These are phyloP conservation scores for Alternaria brassicicola DNA, from an alignment of 2,329 filamentous ascomycete genomes.

Conservation along the genomic window DNA sequence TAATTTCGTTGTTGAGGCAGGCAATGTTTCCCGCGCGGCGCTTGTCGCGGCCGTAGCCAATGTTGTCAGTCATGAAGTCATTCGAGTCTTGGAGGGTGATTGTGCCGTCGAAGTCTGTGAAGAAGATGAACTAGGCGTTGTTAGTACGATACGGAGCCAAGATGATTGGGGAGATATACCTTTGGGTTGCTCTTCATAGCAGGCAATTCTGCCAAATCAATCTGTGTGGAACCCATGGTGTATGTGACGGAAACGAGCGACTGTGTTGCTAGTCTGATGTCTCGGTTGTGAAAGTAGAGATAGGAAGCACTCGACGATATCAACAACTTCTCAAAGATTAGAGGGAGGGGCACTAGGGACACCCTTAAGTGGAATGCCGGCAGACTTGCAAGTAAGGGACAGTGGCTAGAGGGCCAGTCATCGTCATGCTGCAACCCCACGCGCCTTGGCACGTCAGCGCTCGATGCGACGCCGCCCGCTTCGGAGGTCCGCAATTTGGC, in stretches of 20 bases:
- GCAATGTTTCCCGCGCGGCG: constrained; percentile 77
- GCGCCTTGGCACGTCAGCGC: constrained; percentile 37
- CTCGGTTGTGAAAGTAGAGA: neutral
- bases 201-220: constrained; percentile 48
- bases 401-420: constrained; percentile 10
- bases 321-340: neutral
- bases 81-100: constrained; percentile 79
- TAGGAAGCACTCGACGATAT: neutral
- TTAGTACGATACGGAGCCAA: constrained; percentile 15
- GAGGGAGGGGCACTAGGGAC: constrained; percentile 22
- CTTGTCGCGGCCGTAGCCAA: constrained; percentile 77
- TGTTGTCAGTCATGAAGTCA: constrained; percentile 81
- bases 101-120: constrained; percentile 98
- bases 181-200: constrained; percentile 67
- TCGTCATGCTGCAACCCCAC: constrained; percentile 24
- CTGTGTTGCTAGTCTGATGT: neutral
- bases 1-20: constrained; percentile 71
- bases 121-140: constrained; percentile 79
- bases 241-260: neutral
- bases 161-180: constrained; percentile 15
- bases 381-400: constrained; percentile 12
- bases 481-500: constrained; percentile 11
- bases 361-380: constrained; percentile 30
- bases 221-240: constrained; percentile 44
- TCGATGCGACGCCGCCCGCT: constrained; percentile 19